These are phyloP conservation scores for Neonothopanus nambi DNA, from an alignment of 1,284 basidiomycete genomes.

Conservation along the genomic window DNA sequence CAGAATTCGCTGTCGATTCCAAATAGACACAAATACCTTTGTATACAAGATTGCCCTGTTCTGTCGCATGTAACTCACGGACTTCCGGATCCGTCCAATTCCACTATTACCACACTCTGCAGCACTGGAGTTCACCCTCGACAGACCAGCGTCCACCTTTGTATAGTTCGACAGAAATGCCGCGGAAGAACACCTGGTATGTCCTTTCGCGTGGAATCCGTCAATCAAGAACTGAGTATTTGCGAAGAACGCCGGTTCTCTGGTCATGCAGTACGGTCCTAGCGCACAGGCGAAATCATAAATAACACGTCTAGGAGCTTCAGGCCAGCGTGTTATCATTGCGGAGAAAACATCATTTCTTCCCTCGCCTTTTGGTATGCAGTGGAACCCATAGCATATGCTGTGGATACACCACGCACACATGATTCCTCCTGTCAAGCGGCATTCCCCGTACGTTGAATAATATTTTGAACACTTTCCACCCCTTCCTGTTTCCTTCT, in stretches of 20 bases:
- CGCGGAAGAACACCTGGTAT: slow-evolving; percentile 28
- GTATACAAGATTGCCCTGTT: slow-evolving; percentile 28
- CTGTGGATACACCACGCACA: no score
- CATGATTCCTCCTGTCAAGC: no score
- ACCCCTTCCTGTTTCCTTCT: slow-evolving; percentile 24
- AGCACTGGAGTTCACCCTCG: slow-evolving; percentile 31
- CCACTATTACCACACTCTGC: slow-evolving; percentile 36
- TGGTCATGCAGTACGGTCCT: slow-evolving; percentile 31
- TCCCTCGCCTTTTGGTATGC: no score
- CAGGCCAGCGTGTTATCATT: slow-evolving; percentile 31
- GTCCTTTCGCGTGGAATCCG: no score
- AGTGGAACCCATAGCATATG: no score
- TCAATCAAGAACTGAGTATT: slow-evolving; percentile 33
- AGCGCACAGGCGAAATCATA: no score
- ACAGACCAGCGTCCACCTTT: slow-evolving; percentile 24
- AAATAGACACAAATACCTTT: no score
- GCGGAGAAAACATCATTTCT: slow-evolving; percentile 39
- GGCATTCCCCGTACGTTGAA: no score
- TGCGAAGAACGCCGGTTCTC: slow-evolving; percentile 30
- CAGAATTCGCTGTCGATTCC: slow-evolving; percentile 24
- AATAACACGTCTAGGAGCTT: slow-evolving; percentile 30
- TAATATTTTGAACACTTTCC: no score
- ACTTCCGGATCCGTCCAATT: slow-evolving; percentile 28
- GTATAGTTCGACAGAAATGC: slow-evolving; percentile 29
- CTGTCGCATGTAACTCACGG: slow-evolving; percentile 31